phyloP scores from a whole-genome alignment of 768 basidiomycete species.

The Auricularia cornea region DNA sequence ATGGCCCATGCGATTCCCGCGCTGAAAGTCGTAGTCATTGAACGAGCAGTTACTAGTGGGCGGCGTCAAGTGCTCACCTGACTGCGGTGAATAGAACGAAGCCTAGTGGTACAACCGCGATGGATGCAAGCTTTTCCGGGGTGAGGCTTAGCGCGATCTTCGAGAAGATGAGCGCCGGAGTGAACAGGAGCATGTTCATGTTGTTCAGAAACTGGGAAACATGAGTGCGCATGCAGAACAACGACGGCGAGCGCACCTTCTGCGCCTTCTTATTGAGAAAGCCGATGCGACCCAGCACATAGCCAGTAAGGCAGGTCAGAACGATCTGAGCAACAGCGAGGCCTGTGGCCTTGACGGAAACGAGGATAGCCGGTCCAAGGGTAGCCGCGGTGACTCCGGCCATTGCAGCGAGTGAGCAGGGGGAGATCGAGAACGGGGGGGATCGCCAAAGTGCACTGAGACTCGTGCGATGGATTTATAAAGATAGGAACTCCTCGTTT shows the following conservation, averaged over 20 bases:
- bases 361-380: background rate
- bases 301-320: background rate
- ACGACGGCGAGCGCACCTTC: background rate
- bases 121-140: background rate
- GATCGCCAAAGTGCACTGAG: background rate
- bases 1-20: background rate
- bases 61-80: background rate
- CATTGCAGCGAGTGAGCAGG: background rate
- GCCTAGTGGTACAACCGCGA: background rate
- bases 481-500: too few species aligned
- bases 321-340: background rate
- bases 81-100: background rate
- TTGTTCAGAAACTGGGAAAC: background rate
- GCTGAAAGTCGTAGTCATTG: background rate
- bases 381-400: background rate
- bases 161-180: background rate
- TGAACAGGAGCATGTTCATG: background rate
- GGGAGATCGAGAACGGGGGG: background rate
- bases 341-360: background rate
- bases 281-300: background rate
- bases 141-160: background rate
- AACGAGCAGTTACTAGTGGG: background rate
- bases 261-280: background rate
- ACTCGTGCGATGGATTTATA: too few species aligned
- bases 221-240: background rate